Percentiles rank a stretch among this genome's conserved stretches.
These are phyloP conservation scores for Podospora pseudoanserina DNA, from an alignment of 495 filamentous ascomycete species.

Conservation along the genomic window DNA sequence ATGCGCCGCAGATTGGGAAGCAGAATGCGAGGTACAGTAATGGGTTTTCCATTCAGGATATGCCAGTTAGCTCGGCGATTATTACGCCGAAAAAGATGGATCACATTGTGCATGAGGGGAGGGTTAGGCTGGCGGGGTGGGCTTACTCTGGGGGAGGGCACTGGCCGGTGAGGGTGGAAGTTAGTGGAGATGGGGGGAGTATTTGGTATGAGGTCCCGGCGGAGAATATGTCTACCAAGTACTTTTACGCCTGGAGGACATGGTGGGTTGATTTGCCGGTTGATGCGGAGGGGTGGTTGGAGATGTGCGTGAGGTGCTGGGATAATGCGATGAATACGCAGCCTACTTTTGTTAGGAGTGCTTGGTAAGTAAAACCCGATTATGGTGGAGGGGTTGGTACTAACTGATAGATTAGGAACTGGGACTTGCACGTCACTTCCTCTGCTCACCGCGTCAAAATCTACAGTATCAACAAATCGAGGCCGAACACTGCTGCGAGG, in stretches of 20 bases:
- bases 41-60: slow-evolving; percentile 60
- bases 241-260: slow-evolving; percentile 52
- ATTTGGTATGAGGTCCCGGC: slow-evolving; percentile 53
- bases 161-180: slow-evolving; percentile 57
- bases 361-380: slow-evolving; percentile 25
- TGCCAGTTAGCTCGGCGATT: slow-evolving; percentile 60
- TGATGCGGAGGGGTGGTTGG: slow-evolving; percentile 58
- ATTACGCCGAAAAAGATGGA: slow-evolving; percentile 53
- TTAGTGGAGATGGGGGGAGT: slow-evolving; percentile 54
- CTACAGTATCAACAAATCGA: slow-evolving; percentile 59
- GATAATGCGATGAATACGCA: slow-evolving; percentile 55
- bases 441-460: slow-evolving; percentile 60
- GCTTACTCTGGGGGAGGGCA: slow-evolving; percentile 58
- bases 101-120: slow-evolving; percentile 52
- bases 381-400: not conserved
- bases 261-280: slow-evolving; percentile 54
- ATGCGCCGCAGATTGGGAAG: slow-evolving; percentile 56
- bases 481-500: slow-evolving; percentile 44
- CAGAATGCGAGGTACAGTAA: slow-evolving; percentile 52
- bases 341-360: slow-evolving; percentile 30
- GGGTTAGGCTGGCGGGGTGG: slow-evolving; percentile 53
- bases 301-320: slow-evolving; percentile 55
- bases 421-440: slow-evolving; percentile 65
- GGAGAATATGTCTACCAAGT: slow-evolving; percentile 51
- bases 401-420: slow-evolving; percentile 38